These are phyloP conservation scores for Rhizoclosmatium hyalinum DNA, from an alignment of 371 early-diverging fungal species.

Conservation along the genomic window DNA sequence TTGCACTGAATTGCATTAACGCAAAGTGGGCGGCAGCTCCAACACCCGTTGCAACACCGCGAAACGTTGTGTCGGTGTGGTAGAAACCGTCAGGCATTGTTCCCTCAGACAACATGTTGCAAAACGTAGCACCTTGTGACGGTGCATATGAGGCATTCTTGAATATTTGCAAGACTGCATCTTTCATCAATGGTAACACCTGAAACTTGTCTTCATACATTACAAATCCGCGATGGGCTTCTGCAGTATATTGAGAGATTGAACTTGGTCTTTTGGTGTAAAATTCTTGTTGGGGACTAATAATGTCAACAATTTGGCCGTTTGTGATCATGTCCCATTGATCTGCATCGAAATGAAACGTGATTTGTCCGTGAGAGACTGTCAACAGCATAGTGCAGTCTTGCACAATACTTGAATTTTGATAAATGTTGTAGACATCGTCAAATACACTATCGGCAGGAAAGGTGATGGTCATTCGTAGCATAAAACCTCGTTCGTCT, in stretches of 20 bases:
- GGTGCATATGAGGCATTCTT: conserved; percentile 3
- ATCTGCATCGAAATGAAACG: conserved; percentile 19
- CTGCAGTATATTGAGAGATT: conserved; percentile 9
- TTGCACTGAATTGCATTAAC: conserved; percentile 13
- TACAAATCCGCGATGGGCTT: conserved; percentile 5
- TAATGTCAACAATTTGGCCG: conserved; percentile 5
- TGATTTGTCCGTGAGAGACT: not conserved
- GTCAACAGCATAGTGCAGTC: conserved; percentile 6
- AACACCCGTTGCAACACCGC: conserved; percentile 11
- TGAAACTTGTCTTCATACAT: conserved; percentile 6
- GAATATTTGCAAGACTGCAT: not conserved
- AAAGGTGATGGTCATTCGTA: conserved; percentile 2
- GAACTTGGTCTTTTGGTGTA: not conserved
- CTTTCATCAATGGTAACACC: conserved; percentile 11
- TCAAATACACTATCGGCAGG: conserved; percentile 12
- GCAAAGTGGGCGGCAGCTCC: conserved; percentile 24
- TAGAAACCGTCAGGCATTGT: conserved; percentile 24
- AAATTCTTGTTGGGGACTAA: not conserved
- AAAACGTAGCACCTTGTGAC: conserved; percentile 25
- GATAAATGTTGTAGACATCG: not conserved
- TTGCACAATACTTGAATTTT: conserved; percentile 9
- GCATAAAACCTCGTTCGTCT: conserved; percentile 12
- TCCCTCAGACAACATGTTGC: conserved; percentile 15
- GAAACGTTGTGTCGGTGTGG: not conserved
- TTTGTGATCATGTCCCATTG: conserved; percentile 31